phyloP scores from a whole-genome alignment of 75 land plant species.

The Sequoia sempervirens region DNA sequence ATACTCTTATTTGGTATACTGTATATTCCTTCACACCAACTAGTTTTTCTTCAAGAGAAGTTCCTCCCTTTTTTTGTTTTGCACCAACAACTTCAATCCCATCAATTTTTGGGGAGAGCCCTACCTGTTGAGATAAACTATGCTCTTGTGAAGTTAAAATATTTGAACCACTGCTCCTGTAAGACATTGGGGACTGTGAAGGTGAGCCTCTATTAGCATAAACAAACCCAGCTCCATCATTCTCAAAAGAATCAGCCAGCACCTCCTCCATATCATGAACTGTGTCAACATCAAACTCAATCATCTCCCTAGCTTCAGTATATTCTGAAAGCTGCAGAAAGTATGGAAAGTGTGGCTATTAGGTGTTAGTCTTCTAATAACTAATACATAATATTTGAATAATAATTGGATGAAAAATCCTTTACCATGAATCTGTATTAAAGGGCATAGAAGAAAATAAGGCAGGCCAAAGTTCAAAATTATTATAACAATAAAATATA shows the following conservation, averaged over 20 bases:
- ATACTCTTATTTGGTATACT: constrained; percentile 35
- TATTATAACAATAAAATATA: not conserved
- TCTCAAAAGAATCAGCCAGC: constrained; percentile 27
- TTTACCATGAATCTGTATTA: not conserved
- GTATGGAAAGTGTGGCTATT: not conserved
- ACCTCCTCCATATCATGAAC: constrained; percentile 37
- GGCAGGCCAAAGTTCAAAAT: not conserved
- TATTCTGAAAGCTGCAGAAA: constrained; percentile 29
- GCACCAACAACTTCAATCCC: constrained; percentile 47
- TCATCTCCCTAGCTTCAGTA: constrained; percentile 30
- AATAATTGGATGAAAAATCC: not conserved
- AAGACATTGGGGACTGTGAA: not conserved
- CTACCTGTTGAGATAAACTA: not conserved
- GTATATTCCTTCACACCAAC: constrained; percentile 46
- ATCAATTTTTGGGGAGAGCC: constrained; percentile 9
- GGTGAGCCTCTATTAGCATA: constrained; percentile 4
- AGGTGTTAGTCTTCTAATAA: not conserved
- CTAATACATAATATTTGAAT: not conserved
- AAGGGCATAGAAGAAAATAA: not conserved
- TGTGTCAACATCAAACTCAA: constrained; percentile 35
- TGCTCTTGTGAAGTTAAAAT: not conserved
- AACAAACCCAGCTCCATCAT: constrained; percentile 17
- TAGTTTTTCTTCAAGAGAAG: constrained; percentile 37
- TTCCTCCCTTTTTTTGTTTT: constrained; percentile 31
- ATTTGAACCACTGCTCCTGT: not conserved